A percentile compares a stretch with the other conserved stretches of the same genome.
These are phyloP conservation scores for Lactarius trivialis DNA, from an alignment of 768 basidiomycete genomes.

Conservation along the genomic window DNA sequence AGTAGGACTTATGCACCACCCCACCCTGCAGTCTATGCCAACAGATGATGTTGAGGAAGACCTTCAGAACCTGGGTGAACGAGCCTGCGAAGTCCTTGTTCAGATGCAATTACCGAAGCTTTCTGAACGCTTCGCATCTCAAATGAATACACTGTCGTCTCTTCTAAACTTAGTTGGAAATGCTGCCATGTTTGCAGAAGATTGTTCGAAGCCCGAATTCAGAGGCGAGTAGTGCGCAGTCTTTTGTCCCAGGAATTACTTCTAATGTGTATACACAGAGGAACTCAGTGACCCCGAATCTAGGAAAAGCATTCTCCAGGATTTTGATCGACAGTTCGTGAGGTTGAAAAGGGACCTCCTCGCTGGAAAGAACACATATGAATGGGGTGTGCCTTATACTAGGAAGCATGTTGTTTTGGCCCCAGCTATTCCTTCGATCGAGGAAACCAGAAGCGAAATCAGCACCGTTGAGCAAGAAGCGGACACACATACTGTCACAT, in stretches of 20 bases:
- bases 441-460: conserved; percentile 1
- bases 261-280: background rate
- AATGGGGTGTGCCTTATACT: background rate
- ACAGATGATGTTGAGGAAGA: conserved; percentile 2
- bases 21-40: background rate
- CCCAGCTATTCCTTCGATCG: background rate
- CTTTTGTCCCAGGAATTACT: background rate
- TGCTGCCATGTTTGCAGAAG: conserved; percentile 16
- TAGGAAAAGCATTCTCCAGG: background rate
- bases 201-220: conserved; percentile 3
- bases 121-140: background rate
- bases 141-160: background rate
- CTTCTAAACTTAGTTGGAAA: background rate
- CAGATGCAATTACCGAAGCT: conserved; percentile 1
- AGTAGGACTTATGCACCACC: background rate
- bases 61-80: conserved; percentile 3
- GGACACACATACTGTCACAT: background rate
- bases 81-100: background rate
- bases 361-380: conserved; percentile 1
- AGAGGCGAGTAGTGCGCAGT: background rate
- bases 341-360: conserved; percentile 9
- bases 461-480: background rate
- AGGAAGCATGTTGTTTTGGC: background rate
- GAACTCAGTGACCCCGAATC: background rate
- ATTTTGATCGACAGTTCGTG: background rate